Percentiles rank a stretch among this genome's conserved stretches.
These are phyloP conservation scores for Amylocarpus encephaloides DNA, from an alignment of 2,329 filamentous ascomycete species.

Conservation along the genomic window DNA sequence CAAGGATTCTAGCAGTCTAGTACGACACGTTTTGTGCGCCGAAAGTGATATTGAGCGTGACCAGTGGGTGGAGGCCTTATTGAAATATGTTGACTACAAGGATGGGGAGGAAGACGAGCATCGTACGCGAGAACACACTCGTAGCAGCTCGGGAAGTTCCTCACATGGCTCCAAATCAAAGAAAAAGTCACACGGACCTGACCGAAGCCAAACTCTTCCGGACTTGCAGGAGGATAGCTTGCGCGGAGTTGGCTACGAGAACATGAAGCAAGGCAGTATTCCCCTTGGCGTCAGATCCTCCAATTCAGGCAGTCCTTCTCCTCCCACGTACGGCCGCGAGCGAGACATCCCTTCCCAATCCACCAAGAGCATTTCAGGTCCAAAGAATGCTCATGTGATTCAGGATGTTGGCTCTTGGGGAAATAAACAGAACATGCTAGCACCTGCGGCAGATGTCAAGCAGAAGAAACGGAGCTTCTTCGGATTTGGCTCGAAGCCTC, in stretches of 20 bases:
- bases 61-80: slow-evolving; percentile 82
- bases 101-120: slow-evolving; percentile 49
- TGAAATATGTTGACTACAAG: slow-evolving; percentile 79
- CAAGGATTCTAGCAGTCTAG: slow-evolving; percentile 81
- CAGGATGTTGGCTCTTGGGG: slow-evolving; percentile 80
- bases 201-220: slow-evolving; percentile 31
- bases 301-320: slow-evolving; percentile 28
- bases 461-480: slow-evolving; percentile 73
- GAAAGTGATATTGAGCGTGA: slow-evolving; percentile 92
- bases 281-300: slow-evolving; percentile 30
- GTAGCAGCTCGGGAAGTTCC: slow-evolving; percentile 36
- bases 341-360: slow-evolving; percentile 31
- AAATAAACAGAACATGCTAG: slow-evolving; percentile 56
- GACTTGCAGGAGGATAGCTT: slow-evolving; percentile 34
- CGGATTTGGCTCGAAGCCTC: slow-evolving; percentile 57
- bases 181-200: slow-evolving; percentile 36
- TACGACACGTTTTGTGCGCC: slow-evolving; percentile 90
- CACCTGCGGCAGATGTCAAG: slow-evolving; percentile 59
- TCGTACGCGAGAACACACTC: slow-evolving; percentile 32
- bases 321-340: slow-evolving; percentile 26
- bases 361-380: slow-evolving; percentile 66
- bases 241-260: slow-evolving; percentile 33
- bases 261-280: slow-evolving; percentile 31
- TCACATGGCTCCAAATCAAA: slow-evolving; percentile 34
- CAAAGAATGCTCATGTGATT: slow-evolving; percentile 78